Evolutionary conservation across 1,284 basidiomycete genomes (phyloP), one percentile per base, ranked within the genome.

Genomic region (Marasmius sp.): DNA sequence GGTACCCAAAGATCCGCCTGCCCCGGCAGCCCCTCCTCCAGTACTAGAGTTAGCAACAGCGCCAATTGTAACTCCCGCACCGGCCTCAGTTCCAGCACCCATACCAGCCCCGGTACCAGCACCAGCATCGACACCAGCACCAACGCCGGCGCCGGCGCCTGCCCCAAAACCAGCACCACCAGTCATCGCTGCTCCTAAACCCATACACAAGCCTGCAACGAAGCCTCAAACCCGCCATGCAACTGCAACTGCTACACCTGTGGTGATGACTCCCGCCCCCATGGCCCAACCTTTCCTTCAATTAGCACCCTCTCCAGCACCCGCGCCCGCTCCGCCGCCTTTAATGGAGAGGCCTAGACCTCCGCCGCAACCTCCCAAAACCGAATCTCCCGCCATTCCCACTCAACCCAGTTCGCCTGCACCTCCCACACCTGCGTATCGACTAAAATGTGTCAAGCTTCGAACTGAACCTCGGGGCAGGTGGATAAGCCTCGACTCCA

Each of bases 401-500:
- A 38, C 41, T 37, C 75, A 79, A 54, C 82, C 85, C 1, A 78
- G 67, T 20, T 73, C 77, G 9, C 76, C 76, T 14, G 66, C 81
- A 33, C 79, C 81, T 20, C 72, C 75, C 74, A 16, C 75, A 66
- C 75, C 77, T 12, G 77, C 72, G 59, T 79, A 80, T 61, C 79
- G 79, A 59, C 69, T 87, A 61, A 81, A 81, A 63, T 79, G 77
- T 38, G 77, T 88, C 27, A 75, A 74, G 33, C 65, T 91, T 52
- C 77, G 75, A 47, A 80, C 86, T n/a, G 76, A 84, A 51, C 88
- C 88, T 5, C 75, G 77, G 14, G 85, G 84, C 33, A 80, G 91
- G 49, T 75, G 77, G 20, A 72, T 92, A 39, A 75, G 75, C 38
- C 74, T 91, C 41, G 84, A 90, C 67, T 74, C 84, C 62, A 77